Evolutionary conservation across 2,329 filamentous ascomycete genomes (phyloP), one percentile per base, ranked within the genome.

Genomic region (Rugonectria rugulosa): DNA sequence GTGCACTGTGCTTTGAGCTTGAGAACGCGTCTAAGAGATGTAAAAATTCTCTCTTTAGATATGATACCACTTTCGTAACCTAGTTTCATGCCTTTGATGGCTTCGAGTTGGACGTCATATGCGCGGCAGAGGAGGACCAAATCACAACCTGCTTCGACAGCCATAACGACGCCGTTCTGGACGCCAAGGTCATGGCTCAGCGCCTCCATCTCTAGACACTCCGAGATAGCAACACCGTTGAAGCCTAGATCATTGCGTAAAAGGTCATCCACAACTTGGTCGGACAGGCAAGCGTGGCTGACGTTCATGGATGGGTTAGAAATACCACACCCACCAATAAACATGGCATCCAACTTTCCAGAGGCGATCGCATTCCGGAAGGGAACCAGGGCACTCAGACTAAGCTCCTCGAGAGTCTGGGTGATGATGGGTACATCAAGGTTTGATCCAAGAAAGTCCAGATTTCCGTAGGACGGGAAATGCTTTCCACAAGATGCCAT

Each of bases 181-280:
- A 99, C 92, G n/a, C 94, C 94, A 44, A 98, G 95, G 66, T 97
- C 96, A 69, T 96, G 91, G 61, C 92, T 95, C 8, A 98, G 82
- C 0, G 93, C 92, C 69, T 97, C 93, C 94, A 98, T 98, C 72
- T 97, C 94, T 7, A 98, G 77, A 63, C 94, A 98, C 70, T 98
- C 94, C 0, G 93, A 97, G 44, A 98, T 92, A 20, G 95, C 92
- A 3, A 98, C 93, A 2, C 94, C 94, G 44, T 91, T 85, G 66
- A 98, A 98, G 3, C 90, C 89, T 20, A 98, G 83, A 62, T 97
- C 92, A 56, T 89, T 89, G n/a, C 94, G 85, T 4, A 98, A 79
- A 19, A 97, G 77, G 55, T 95, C 92, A 68, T 97, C 91, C 3
- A 98, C 92, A 1, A 98, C 92, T 72, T 97, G 92, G 64, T 97